These are phyloP conservation scores for Neurospora terricola DNA, from an alignment of 495 filamentous ascomycete species.

Conservation along the genomic window DNA sequence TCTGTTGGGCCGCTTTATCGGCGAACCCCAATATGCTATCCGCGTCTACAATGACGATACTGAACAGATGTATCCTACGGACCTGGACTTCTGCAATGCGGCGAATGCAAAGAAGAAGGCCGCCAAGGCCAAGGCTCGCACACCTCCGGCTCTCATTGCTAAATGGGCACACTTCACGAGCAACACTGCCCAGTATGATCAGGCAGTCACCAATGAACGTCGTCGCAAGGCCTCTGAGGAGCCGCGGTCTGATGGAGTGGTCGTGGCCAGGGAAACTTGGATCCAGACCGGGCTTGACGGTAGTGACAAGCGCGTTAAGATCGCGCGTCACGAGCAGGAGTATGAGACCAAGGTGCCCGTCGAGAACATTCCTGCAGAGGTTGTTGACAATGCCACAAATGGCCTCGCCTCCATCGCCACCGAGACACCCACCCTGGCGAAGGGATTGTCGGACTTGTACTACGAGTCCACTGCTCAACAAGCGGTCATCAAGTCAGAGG, in stretches of 20 bases:
- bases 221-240: conserved; percentile 23
- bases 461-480: conserved; percentile 1
- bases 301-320: conserved; percentile 30
- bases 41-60: conserved; percentile 57
- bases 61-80: conserved; percentile 80
- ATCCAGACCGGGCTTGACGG: conserved; percentile 20
- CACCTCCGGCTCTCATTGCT: background rate
- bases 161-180: conserved; percentile 15
- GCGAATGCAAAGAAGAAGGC: conserved; percentile 6
- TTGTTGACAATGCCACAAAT: background rate
- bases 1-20: conserved; percentile 58
- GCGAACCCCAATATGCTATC: conserved; percentile 50
- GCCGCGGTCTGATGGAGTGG: conserved; percentile 1
- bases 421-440: background rate
- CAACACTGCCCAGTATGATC: conserved; percentile 13
- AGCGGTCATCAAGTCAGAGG: background rate
- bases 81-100: conserved; percentile 35
- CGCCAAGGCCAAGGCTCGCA: background rate
- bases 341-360: conserved; percentile 1
- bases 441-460: conserved; percentile 1
- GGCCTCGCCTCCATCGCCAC: background rate
- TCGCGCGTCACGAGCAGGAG: conserved; percentile 22
- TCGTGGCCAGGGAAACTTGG: conserved; percentile 19
- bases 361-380: background rate
- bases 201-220: conserved; percentile 12